phyloP scores from a whole-genome alignment of 805 yeast species.

The Nakazawaea wickerhamii region DNA sequence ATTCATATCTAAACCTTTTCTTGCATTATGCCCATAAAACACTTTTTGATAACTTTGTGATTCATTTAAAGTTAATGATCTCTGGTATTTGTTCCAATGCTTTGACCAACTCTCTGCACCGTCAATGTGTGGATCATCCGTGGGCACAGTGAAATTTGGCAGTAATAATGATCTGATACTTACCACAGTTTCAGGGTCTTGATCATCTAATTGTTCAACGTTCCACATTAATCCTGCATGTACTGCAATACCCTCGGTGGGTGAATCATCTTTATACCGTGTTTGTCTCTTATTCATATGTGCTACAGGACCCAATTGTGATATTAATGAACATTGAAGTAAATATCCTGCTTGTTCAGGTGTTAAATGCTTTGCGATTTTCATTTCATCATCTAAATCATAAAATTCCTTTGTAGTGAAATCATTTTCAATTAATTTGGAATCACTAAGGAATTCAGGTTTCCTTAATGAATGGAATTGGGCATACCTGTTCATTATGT shows the following conservation, averaged over 20 bases:
- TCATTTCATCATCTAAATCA: constrained; percentile 32
- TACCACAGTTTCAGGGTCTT: constrained; percentile 56
- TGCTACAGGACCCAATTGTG: constrained; percentile 57
- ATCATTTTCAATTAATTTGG: constrained; percentile 14
- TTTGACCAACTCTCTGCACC: constrained; percentile 28
- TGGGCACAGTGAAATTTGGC: constrained; percentile 54
- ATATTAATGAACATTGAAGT: constrained; percentile 53
- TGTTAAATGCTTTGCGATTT: constrained; percentile 47
- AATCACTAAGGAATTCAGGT: constrained; percentile 11
- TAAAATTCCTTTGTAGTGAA: constrained; percentile 18
- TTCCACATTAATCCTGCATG: constrained; percentile 84
- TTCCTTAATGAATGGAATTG: constrained; percentile 45
- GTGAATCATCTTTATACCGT: constrained; percentile 15
- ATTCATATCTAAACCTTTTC: constrained; percentile 60
- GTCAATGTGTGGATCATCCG: constrained; percentile 34
- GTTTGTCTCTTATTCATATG: constrained; percentile 26
- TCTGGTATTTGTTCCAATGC: constrained; percentile 26
- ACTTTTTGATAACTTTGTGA: constrained; percentile 32
- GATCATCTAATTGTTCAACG: constrained; percentile 42
- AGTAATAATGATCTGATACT: constrained; percentile 67
- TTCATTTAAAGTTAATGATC: constrained; percentile 1
- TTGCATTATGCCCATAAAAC: constrained; percentile 87
- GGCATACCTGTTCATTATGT: constrained; percentile 60
- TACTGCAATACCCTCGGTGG: constrained; percentile 51
- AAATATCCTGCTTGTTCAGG: constrained; percentile 59